Base-by-base conservation (phyloP, 2,329 filamentous ascomycete genomes). In the Massarina eburnea region DNA sequence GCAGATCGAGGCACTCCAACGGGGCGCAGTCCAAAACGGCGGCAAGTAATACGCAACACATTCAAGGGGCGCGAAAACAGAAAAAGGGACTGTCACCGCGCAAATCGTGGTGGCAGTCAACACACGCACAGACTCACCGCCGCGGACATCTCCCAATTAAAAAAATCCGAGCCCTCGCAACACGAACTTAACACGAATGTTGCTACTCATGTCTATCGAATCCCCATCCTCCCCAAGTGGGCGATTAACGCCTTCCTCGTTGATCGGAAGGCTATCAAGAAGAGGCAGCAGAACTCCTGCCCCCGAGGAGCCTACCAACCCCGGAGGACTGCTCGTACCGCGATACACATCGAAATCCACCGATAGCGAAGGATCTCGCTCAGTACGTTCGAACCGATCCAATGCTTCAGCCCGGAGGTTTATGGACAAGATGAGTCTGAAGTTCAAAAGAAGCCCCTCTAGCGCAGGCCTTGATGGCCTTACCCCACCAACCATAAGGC, bases 311-410 rank as follows among this genome's bases (percentile, higher is more conserved):
- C 48, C 52, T 21, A 52, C 55, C 12, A 44, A 55, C 33, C 49
- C 59, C 17, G 46, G 47, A 35, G 54, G 53, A 30, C 47, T 54
- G 2, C 40, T 61, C 8, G 50, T 55, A 7, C 58, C 58, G 33
- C 52, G 46, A 27, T 38, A 49, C 29, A 51, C 51, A 14, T 44
- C 54, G 21, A 48, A 40, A 51, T 61, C 60, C 10, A 62, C 51
- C 43, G 64, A 54, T 24, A 66, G 61, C 48, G 59, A 61, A 29
- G 54, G 53, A 14, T 61, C 63, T 9, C 55, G 52, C 33, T 62
- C 61, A n/a, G 41, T 43, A 14, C n/a, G 17, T 19, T 40, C 38
- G 22, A 47, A 37, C 17, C 41, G 48, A 9, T 66, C 64, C 19
- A 56, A 36, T 30, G 49, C 43, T 39, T 61, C 58, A 15, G 56